These are phyloP conservation scores for Atkinsonella hypoxylon DNA, from an alignment of 2,329 filamentous ascomycete species.

Conservation along the genomic window DNA sequence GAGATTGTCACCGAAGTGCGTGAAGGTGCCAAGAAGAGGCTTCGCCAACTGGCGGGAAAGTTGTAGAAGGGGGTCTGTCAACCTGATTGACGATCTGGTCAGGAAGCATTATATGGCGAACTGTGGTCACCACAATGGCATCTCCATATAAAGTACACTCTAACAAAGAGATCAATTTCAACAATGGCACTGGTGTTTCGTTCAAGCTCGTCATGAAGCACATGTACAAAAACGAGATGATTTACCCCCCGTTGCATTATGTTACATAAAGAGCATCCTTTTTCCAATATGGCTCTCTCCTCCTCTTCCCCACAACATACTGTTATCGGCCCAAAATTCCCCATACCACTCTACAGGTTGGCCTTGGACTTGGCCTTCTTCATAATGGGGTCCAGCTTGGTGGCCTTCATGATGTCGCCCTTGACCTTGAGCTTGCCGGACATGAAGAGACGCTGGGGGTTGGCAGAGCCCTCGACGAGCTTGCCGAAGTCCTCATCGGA, in stretches of 20 bases:
- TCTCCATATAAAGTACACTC: not conserved
- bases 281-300: not conserved
- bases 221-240: constrained; percentile 4
- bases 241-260: not conserved
- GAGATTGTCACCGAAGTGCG: constrained; percentile 32
- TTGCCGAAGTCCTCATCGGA: constrained; percentile 79
- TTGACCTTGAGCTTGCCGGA: constrained; percentile 96
- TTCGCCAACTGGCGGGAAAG: constrained; percentile 17
- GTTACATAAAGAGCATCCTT: not conserved
- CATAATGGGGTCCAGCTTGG: constrained; percentile 86
- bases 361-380: constrained; percentile 77
- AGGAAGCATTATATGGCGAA: no score
- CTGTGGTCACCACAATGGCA: not conserved
- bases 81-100: no score
- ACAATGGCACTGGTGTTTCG: constrained; percentile 5
- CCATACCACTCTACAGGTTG: constrained; percentile 55
- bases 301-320: not conserved
- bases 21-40: constrained; percentile 22
- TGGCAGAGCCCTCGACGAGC: constrained; percentile 76
- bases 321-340: not conserved
- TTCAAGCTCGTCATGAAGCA: constrained; percentile 9
- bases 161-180: not conserved
- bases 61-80: not conserved
- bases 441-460: constrained; percentile 95
- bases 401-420: constrained; percentile 97